Percentiles rank a stretch among this genome's conserved stretches.
These are phyloP conservation scores for Venturiaceae sp. DNA, from an alignment of 2,329 filamentous ascomycete genomes.

Conservation along the genomic window DNA sequence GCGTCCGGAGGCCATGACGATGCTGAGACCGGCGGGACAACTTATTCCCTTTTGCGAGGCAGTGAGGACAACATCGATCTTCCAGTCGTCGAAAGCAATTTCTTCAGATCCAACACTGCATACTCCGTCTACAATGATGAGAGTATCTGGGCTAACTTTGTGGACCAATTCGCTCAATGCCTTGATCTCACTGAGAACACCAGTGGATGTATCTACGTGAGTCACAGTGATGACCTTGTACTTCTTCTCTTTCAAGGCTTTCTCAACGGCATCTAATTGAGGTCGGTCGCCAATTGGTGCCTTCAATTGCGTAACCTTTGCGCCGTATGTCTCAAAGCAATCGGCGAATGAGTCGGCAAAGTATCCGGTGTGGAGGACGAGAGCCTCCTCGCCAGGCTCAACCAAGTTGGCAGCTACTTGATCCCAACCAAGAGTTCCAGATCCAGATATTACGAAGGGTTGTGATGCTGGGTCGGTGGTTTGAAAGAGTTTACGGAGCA, in stretches of 20 bases:
- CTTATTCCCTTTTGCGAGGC: slow-evolving; percentile 97
- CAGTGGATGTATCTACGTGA: slow-evolving; percentile 95
- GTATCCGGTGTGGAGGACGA: slow-evolving; percentile 94
- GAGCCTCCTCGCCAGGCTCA: slow-evolving; percentile 79
- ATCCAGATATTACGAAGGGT: slow-evolving; percentile 88
- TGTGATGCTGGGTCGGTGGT: slow-evolving; percentile 73
- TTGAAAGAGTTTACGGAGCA: slow-evolving; percentile 91
- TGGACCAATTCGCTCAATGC: slow-evolving; percentile 73
- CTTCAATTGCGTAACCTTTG: slow-evolving; percentile 80
- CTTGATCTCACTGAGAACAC: slow-evolving; percentile 87
- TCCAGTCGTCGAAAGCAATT: slow-evolving; percentile 92
- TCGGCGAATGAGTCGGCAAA: slow-evolving; percentile 93
- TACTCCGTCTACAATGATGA: slow-evolving; percentile 89
- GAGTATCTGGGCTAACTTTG: slow-evolving; percentile 78
- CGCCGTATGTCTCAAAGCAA: slow-evolving; percentile 85
- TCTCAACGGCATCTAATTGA: slow-evolving; percentile 78
- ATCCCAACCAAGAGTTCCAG: slow-evolving; percentile 94
- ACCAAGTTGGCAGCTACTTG: slow-evolving; percentile 87
- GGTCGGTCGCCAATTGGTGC: slow-evolving; percentile 82
- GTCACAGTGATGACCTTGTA: slow-evolving; percentile 95
- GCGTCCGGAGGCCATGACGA: slow-evolving; percentile 84
- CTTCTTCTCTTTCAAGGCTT: slow-evolving; percentile 77
- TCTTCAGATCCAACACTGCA: slow-evolving; percentile 96
- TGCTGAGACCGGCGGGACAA: slow-evolving; percentile 85
- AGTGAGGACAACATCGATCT: slow-evolving; percentile 83